Percentiles rank a stretch among this genome's conserved stretches.
Evolutionary conservation across 2,329 filamentous ascomycete genomes (phyloP).

Genomic region (Chrysosporium keratinophilum): DNA sequence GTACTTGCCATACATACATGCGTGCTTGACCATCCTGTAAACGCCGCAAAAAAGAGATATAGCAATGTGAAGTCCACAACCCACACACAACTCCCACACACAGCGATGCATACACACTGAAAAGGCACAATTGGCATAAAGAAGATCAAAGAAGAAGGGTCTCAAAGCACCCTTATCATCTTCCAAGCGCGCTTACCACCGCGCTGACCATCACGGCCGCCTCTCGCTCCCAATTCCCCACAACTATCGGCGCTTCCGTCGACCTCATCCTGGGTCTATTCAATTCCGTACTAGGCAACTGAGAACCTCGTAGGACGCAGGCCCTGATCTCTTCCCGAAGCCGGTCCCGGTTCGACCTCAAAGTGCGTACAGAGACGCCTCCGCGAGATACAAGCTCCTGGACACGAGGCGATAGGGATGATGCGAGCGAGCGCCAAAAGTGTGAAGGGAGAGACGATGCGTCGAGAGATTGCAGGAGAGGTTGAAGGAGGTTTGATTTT

Average conservation of each 20-base stretch:
- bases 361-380: slow-evolving; percentile 69
- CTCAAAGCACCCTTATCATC: slow-evolving; percentile 16
- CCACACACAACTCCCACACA: no score
- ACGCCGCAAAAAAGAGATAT: no score
- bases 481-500: slow-evolving; percentile 50
- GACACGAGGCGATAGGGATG: slow-evolving; percentile 62
- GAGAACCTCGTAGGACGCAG: slow-evolving; percentile 69
- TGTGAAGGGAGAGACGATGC: slow-evolving; percentile 78
- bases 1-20: no score
- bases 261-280: slow-evolving; percentile 25
- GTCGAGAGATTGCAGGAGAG: slow-evolving; percentile 67
- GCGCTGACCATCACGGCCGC: slow-evolving; percentile 89
- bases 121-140: neutral
- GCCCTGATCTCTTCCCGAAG: slow-evolving; percentile 70
- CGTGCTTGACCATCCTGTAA: no score
- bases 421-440: slow-evolving; percentile 85
- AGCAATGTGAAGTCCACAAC: no score
- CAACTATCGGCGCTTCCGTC: slow-evolving; percentile 35
- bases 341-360: slow-evolving; percentile 62
- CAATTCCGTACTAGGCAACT: slow-evolving; percentile 45
- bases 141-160: no score
- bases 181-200: slow-evolving; percentile 51
- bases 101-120: neutral
- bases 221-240: slow-evolving; percentile 70
- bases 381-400: slow-evolving; percentile 76